Percentiles rank a stretch among this genome's conserved stretches.
phyloP scores from a whole-genome alignment of 2,329 filamentous ascomycete genomes.

The Aspergillus ochraceus region DNA sequence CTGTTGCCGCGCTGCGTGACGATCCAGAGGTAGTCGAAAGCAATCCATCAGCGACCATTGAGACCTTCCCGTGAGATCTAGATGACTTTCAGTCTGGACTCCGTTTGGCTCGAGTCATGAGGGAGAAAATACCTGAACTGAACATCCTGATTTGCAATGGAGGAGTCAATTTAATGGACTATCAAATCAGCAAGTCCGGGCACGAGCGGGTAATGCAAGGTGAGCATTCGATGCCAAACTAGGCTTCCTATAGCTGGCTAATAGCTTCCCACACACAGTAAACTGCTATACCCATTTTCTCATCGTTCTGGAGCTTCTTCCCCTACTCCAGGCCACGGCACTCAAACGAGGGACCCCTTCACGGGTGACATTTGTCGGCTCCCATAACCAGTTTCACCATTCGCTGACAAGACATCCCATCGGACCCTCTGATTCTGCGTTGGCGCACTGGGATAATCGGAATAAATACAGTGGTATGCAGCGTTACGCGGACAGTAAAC shows the following conservation, averaged over 20 bases:
- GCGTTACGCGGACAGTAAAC: constrained; percentile 19
- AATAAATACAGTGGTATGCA: not conserved
- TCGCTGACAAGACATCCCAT: not conserved
- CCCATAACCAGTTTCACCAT: constrained; percentile 8
- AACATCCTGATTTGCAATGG: constrained; percentile 20
- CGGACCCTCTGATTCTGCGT: not conserved
- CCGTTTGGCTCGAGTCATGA: constrained; percentile 10
- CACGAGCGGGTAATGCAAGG: constrained; percentile 21
- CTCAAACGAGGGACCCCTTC: constrained; percentile 6
- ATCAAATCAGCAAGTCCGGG: constrained; percentile 15
- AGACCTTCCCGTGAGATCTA: constrained; percentile 54
- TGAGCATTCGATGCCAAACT: not conserved
- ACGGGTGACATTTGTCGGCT: constrained; percentile 19
- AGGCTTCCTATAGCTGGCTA: not conserved
- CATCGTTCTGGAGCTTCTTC: constrained; percentile 12
- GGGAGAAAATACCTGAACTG: constrained; percentile 11
- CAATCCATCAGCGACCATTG: constrained; percentile 40
- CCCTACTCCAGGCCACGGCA: constrained; percentile 15
- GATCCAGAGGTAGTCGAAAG: constrained; percentile 28
- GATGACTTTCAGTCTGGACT: constrained; percentile 19
- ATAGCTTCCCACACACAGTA: constrained; percentile 4
- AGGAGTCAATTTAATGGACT: constrained; percentile 12
- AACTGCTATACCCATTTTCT: constrained; percentile 22
- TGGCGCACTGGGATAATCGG: constrained; percentile 7
- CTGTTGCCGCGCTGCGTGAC: constrained; percentile 4